phyloP scores from a whole-genome alignment of 768 basidiomycete genomes.

The Rhizopogon sp. region DNA sequence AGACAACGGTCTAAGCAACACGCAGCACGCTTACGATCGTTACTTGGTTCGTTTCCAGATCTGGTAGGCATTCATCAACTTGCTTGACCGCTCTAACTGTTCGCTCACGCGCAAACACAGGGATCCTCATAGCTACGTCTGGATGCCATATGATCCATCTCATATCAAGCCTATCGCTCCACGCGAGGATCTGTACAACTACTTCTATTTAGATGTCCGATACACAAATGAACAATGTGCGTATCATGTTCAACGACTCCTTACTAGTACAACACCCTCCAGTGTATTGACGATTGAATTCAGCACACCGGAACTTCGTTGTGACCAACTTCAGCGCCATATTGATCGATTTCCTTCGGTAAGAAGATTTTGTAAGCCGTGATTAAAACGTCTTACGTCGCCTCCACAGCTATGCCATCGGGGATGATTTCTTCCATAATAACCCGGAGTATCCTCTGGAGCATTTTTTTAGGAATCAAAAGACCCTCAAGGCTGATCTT shows the following conservation, averaged over 20 bases:
- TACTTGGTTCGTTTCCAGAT: not conserved
- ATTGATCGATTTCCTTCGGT: conserved; percentile 13
- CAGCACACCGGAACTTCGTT: not conserved
- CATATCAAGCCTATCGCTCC: conserved; percentile 7
- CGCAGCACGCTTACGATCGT: not conserved
- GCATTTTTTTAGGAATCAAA: not conserved
- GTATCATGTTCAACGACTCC: not conserved
- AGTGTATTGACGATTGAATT: not conserved
- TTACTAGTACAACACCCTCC: no score
- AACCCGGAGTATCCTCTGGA: not conserved
- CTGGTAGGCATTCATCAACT: not conserved
- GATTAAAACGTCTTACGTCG: not conserved
- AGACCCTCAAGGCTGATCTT: not conserved
- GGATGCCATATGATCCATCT: not conserved
- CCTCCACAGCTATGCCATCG: conserved; percentile 2
- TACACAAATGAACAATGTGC: not conserved
- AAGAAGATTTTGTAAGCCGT: not conserved
- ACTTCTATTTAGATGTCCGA: conserved; percentile 11
- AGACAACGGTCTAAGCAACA: not conserved
- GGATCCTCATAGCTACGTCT: not conserved
- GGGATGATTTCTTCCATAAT: conserved; percentile 6
- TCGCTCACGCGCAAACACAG: not conserved
- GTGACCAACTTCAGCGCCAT: conserved; percentile 12
- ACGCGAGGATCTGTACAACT: conserved; percentile 10
- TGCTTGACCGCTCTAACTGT: not conserved